Base-by-base conservation (phyloP, 495 filamentous ascomycete species). In the Lasiosphaeriaceae sp. region DNA sequence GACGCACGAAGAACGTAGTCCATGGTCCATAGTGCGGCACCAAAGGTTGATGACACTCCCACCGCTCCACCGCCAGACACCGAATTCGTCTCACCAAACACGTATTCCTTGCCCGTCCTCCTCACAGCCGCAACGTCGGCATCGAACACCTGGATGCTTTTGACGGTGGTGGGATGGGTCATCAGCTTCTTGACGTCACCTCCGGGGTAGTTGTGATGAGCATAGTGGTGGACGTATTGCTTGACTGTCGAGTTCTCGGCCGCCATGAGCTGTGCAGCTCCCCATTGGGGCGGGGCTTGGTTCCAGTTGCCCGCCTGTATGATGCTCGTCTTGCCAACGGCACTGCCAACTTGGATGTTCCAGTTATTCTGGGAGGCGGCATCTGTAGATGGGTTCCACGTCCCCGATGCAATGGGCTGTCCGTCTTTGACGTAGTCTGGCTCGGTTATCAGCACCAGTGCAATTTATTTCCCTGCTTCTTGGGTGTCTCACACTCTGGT, bases 251-350 rank as follows among this genome's bases (percentile, higher is more conserved):
- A 68, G 37, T 85, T 82, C 21, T 73, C 68, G 0, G 67, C 72
- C 0, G 73, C 77, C 11, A 79, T 75, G 22, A 84, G 66, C 21
- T 77, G 73, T 0, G 71, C 71, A 9, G 82, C 78, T 2, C 78
- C 79, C 79, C 75, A 80, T 34, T 68, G 73, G 1, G 79, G 77
- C 1, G 78, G 77, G 0, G 75, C 74, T 16, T 74, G 70, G 54
- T 83, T 82, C 50, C 76, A 84, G 50, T 85, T 83, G n/a, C 82
- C 82, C 0, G 81, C 82, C 44, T 82, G 80, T 44, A 84, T 81
- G 39, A 83, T 72, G 23, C 69, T 61, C 2, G 61, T 69, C 5
- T 62, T 70, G 4, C 70, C 67, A 11, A 84, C 56, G 9, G 80
- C 78, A 3, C 65, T 72, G 24, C 80, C 80, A 0, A 85, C 79